Evolutionary conservation across 306 rosid species (phyloP), one percentile per base, ranked within the genome.

Genomic region (Hylodesmum podocarpum): DNA sequence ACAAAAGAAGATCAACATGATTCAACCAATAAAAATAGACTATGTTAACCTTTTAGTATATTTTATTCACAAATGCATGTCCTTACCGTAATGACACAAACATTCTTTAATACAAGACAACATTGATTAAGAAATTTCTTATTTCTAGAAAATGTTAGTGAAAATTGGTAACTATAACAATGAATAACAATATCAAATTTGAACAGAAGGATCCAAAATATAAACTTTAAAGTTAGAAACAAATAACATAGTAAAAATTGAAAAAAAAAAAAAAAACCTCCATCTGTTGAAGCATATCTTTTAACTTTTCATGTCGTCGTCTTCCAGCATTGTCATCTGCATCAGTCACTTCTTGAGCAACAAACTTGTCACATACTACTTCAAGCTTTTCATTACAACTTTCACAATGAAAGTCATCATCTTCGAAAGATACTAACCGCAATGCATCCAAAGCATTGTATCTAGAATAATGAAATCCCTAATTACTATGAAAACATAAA

Each of bases 281-380:
- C 93, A 92, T 78, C 59, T 89, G 89, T 71, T 89, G 93, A 71
- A 92, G 95, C 90, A 92, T 86, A 73, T 92, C 96, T 66, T 87
- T 92, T 37, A 92, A 68, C 71, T 89, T 92, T 78, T 92, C 97
- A 73, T 89, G 93, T 3, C 97, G 81, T 6, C 93, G 83, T 81
- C 91, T 79, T 76, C 97, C 88, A 14, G 91, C 97, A 74, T 92
- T 92, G 58, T 88, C 94, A 70, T 92, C 97, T 70, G 89, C 97
- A 68, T 91, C 96, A 51, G 86, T 93, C 33, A 74, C 96, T 72
- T 86, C 93, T 85, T 85, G 91, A 24, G 86, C 86, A 62, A 46
- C 75, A 4, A 70, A 29, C 75, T 70, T 90, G 78, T 90, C 96
- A 77, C 89, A 88, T 83, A 88, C 96, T 51, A 90, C 87, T 82